Evolutionary conservation across 331 rosid genomes (phyloP).

Genomic region (Stylosanthes scabra): DNA sequence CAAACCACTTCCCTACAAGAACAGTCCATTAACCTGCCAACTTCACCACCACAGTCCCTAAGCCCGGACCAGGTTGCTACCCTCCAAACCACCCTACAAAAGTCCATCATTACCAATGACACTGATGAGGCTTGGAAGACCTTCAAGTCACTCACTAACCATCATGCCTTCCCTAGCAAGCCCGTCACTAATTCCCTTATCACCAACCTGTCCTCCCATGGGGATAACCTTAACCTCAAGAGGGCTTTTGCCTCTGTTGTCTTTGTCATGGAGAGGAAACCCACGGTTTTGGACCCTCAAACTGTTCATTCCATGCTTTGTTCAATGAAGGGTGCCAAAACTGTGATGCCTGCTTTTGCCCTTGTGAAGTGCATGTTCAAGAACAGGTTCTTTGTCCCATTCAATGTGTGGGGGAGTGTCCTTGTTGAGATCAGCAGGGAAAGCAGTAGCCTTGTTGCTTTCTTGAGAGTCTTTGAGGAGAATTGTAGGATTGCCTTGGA

Average conservation of each 20-base stretch:
- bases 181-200: constrained; percentile 78
- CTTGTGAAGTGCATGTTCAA: constrained; percentile 70
- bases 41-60: constrained; percentile 52
- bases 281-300: constrained; percentile 49
- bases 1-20: constrained; percentile 29
- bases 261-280: constrained; percentile 66
- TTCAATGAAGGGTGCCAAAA: constrained; percentile 72
- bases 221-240: constrained; percentile 74
- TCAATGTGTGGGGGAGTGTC: constrained; percentile 66
- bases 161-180: constrained; percentile 74
- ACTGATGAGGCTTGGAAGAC: constrained; percentile 92
- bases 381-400: constrained; percentile 74
- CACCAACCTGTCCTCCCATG: constrained; percentile 67
- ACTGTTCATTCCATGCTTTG: constrained; percentile 58
- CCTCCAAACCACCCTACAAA: constrained; percentile 66
- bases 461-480: constrained; percentile 70
- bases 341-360: constrained; percentile 85
- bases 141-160: constrained; percentile 76
- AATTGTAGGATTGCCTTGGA: constrained; percentile 71
- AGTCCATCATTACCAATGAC: constrained; percentile 60
- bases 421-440: constrained; percentile 69
- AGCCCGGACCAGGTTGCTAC: constrained; percentile 45
- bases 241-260: constrained; percentile 80
- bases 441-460: constrained; percentile 60
- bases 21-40: constrained; percentile 38